Conservation (phyloP, 805 yeast species). For the Saturnispora serradocipensis region DNA sequence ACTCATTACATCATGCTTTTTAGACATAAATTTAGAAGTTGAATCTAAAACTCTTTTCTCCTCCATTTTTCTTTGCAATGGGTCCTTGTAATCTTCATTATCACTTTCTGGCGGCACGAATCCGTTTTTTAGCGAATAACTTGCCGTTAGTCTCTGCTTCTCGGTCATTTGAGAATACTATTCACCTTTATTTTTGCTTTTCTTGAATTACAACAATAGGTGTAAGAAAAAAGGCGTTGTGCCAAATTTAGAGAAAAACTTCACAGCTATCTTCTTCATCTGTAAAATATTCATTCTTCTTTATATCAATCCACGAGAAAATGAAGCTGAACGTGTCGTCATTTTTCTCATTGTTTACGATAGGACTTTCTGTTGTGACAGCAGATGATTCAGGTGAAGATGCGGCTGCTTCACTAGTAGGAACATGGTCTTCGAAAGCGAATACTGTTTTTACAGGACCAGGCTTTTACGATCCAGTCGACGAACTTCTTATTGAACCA, state of each 20-base stretch:
- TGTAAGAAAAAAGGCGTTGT: neutral
- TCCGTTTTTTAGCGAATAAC: neutral
- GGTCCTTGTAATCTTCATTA: neutral
- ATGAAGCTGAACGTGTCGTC: neutral
- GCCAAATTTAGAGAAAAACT: neutral
- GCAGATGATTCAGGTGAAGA: slow-evolving; percentile 5
- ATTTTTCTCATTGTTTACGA: neutral
- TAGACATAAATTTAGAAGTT: slow-evolving; percentile 14
- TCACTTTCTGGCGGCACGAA: neutral
- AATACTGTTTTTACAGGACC: slow-evolving; percentile 96
- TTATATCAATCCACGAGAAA: neutral
- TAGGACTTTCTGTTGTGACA: neutral
- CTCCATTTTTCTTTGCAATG: neutral
- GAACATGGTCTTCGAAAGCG: slow-evolving; percentile 95
- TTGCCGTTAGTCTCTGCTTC: neutral
- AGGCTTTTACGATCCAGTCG: slow-evolving; percentile 90
- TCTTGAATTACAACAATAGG: neutral
- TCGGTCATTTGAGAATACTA: neutral
- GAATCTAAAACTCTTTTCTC: neutral
- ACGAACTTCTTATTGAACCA: slow-evolving; percentile 90
- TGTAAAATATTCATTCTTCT: neutral
- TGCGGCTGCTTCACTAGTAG: slow-evolving; percentile 37
- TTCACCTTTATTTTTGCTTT: neutral
- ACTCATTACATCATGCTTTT: neutral
- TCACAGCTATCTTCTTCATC: neutral